Conservation (phyloP, 1,284 basidiomycete genomes). For the Microbotryomycetes sp. region DNA sequence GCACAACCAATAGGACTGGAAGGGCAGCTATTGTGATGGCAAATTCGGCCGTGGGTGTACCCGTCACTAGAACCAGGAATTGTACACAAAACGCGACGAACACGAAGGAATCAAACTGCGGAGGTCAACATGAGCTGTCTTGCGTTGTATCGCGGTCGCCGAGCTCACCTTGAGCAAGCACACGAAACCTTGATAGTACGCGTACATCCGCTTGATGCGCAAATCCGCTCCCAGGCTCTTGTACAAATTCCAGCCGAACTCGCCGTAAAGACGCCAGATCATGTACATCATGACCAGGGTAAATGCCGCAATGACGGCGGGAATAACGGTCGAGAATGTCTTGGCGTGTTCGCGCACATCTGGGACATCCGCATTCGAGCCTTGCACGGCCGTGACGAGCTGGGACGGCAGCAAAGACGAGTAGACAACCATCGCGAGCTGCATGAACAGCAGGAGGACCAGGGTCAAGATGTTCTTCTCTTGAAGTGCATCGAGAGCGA, state of each 20-base stretch:
- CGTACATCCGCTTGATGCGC: slow-evolving; percentile 6
- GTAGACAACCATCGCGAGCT: slow-evolving; percentile 27
- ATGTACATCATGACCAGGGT: slow-evolving; percentile 13
- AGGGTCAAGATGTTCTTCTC: slow-evolving; percentile 38
- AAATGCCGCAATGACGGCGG: slow-evolving; percentile 8
- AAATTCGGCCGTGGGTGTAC: slow-evolving; percentile 21
- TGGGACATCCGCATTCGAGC: slow-evolving; percentile 18
- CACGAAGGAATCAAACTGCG: not conserved
- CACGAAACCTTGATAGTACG: slow-evolving; percentile 14
- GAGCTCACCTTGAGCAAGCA: slow-evolving; percentile 30
- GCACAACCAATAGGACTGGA: slow-evolving; percentile 20
- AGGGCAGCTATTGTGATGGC: slow-evolving; percentile 27
- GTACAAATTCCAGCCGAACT: slow-evolving; percentile 50
- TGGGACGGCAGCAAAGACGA: slow-evolving; percentile 23
- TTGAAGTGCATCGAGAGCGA: slow-evolving; percentile 31
- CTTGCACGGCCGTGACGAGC: slow-evolving; percentile 14
- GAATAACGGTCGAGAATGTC: slow-evolving; percentile 22
- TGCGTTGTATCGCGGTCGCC: too few species aligned
- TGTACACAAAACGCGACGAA: slow-evolving; percentile 16
- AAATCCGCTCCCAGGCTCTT: slow-evolving; percentile 26
- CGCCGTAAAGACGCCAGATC: slow-evolving; percentile 24
- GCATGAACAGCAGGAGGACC: slow-evolving; percentile 36
- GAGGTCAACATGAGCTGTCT: too few species aligned
- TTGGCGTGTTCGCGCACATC: slow-evolving; percentile 9
- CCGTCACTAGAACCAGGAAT: slow-evolving; percentile 30